These are phyloP conservation scores for Albizia julibrissin DNA, from an alignment of 306 rosid genomes.

Conservation along the genomic window DNA sequence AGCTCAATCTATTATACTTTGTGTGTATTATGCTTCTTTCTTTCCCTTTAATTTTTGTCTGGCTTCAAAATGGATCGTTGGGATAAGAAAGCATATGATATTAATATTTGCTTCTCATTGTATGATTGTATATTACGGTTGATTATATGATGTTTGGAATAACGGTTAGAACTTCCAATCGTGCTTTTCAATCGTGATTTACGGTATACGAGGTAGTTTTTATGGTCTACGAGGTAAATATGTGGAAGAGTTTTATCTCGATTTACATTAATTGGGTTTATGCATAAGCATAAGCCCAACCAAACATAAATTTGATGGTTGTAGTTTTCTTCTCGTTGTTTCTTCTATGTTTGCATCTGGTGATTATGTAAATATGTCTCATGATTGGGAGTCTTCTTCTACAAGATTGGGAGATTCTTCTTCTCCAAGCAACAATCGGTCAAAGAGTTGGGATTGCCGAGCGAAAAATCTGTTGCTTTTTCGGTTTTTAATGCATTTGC, in stretches of 20 bases:
- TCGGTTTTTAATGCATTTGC: background rate
- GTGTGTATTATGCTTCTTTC: background rate
- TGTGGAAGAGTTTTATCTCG: too few species aligned
- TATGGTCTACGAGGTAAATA: too few species aligned
- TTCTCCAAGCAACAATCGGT: background rate
- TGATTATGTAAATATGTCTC: background rate
- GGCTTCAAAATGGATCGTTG: background rate
- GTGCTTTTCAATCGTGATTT: too few species aligned
- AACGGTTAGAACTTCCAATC: too few species aligned
- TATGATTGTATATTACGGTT: background rate
- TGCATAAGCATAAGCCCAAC: too few species aligned
- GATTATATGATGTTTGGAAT: background rate
- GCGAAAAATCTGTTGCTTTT: background rate
- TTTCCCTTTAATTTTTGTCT: background rate
- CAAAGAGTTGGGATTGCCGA: background rate
- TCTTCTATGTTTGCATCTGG: background rate
- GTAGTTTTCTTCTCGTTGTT: background rate
- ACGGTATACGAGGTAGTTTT: too few species aligned
- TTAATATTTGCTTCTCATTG: background rate
- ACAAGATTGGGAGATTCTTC: conserved; percentile 7
- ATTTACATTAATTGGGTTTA: too few species aligned
- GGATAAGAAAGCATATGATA: background rate
- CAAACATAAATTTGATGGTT: too few species aligned
- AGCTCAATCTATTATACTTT: background rate
- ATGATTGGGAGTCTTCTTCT: background rate